These are phyloP conservation scores for Phytopythium aichiense DNA, from an alignment of 352 stramenopile genomes.

Conservation along the genomic window DNA sequence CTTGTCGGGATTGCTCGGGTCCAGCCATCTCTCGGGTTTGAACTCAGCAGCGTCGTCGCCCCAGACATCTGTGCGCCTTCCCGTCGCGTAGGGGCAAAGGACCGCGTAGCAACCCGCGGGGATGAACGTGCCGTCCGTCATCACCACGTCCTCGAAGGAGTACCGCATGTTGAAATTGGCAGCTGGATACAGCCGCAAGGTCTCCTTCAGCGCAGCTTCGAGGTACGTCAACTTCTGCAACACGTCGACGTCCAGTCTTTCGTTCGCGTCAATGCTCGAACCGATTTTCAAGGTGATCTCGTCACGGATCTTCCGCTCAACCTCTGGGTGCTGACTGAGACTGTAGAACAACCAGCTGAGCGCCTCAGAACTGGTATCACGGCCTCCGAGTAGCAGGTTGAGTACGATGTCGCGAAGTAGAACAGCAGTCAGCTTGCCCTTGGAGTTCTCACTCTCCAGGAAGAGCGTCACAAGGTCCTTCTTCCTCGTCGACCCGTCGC, in stretches of 20 bases:
- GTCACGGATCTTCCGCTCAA: conserved; percentile 31
- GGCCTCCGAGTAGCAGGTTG: conserved; percentile 61
- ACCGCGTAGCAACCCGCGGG: conserved; percentile 24
- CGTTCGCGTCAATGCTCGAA: conserved; percentile 8
- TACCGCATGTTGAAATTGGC: conserved; percentile 31
- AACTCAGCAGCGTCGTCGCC: conserved; percentile 41
- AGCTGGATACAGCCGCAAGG: conserved; percentile 6
- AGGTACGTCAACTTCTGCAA: conserved; percentile 5
- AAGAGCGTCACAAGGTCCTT: conserved; percentile 14
- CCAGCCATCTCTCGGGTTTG: conserved; percentile 49
- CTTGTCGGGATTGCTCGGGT: conserved; percentile 13
- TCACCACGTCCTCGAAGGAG: conserved; percentile 18
- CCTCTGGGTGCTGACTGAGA: conserved; percentile 42
- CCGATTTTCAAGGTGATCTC: conserved; percentile 10
- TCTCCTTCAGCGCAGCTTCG: conserved; percentile 8
- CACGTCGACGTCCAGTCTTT: neutral
- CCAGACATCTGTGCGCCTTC: conserved; percentile 38
- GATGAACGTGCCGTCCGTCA: conserved; percentile 48
- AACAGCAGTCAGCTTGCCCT: conserved; percentile 11
- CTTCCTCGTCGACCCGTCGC: conserved; percentile 4
- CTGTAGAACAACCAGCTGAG: conserved; percentile 64
- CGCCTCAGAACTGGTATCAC: conserved; percentile 59
- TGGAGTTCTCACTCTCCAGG: conserved; percentile 15
- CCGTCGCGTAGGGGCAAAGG: conserved; percentile 45
- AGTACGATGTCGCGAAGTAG: conserved; percentile 65